Evolutionary conservation across 305 asterid genomes (phyloP).

Genomic region (Salvia sclarea): DNA sequence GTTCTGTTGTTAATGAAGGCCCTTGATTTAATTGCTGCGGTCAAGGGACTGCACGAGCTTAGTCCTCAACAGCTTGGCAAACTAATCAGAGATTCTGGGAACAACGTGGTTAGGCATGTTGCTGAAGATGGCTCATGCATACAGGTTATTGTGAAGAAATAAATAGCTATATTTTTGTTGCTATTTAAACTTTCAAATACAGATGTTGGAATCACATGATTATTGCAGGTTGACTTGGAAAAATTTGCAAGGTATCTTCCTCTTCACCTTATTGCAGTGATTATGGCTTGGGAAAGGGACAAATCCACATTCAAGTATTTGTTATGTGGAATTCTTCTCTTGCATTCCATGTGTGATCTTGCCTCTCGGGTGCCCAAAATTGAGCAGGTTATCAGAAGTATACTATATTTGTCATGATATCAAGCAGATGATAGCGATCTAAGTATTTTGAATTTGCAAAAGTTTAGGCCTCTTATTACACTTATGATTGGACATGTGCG

Average conservation of each 20-base stretch:
- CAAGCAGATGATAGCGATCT: constrained; percentile 2
- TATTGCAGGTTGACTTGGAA: constrained; percentile 79
- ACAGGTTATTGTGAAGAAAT: constrained; percentile 55
- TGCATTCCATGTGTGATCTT: constrained; percentile 89
- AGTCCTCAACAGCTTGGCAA: constrained; percentile 77
- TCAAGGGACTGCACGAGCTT: constrained; percentile 82
- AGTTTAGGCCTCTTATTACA: not conserved
- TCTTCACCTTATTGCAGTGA: constrained; percentile 83
- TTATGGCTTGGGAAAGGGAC: constrained; percentile 76
- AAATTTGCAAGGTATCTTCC: constrained; percentile 81
- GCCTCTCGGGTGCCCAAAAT: constrained; percentile 85
- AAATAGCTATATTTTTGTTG: constrained; percentile 19
- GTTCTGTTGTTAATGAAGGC: constrained; percentile 50
- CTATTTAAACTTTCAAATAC: constrained; percentile 21
- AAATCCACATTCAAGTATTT: constrained; percentile 72
- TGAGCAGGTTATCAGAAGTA: constrained; percentile 69
- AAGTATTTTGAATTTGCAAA: not conserved
- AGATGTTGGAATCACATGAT: constrained; percentile 28
- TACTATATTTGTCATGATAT: constrained; percentile 13
- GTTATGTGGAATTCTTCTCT: constrained; percentile 84
- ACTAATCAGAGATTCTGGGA: constrained; percentile 79
- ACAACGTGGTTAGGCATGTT: constrained; percentile 51
- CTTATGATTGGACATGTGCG: constrained; percentile 4
- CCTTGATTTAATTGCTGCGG: constrained; percentile 80
- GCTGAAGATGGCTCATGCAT: constrained; percentile 64